Evolutionary conservation across 176 grass and related monocot species (phyloP).

Genomic region (Hordeum vulgare): MorexV3_pseudomolecules_assembly NC_058522.1:79697941-79698440

Average conservation of each 20-base stretch:
- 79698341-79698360: not conserved
- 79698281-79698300: not conserved
- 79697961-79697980: not conserved
- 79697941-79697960: not conserved
- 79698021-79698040: not conserved
- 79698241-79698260: not conserved
- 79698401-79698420: not conserved
- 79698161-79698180: constrained; percentile 5
- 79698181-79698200: not conserved
- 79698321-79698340: not conserved
- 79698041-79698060: not conserved
- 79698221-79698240: not conserved
- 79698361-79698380: not conserved
- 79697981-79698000: not conserved
- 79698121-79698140: not conserved
- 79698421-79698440: not conserved
- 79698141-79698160: not conserved
- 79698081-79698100: not conserved
- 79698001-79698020: not conserved
- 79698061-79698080: not conserved
- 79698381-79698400: not conserved
- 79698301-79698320: not conserved
- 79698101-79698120: not conserved
- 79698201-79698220: not conserved
- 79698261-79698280: not conserved